These are phyloP conservation scores for Coemansia sp. DNA, from an alignment of 192 early-diverging fungal species.

Conservation along the genomic window DNA sequence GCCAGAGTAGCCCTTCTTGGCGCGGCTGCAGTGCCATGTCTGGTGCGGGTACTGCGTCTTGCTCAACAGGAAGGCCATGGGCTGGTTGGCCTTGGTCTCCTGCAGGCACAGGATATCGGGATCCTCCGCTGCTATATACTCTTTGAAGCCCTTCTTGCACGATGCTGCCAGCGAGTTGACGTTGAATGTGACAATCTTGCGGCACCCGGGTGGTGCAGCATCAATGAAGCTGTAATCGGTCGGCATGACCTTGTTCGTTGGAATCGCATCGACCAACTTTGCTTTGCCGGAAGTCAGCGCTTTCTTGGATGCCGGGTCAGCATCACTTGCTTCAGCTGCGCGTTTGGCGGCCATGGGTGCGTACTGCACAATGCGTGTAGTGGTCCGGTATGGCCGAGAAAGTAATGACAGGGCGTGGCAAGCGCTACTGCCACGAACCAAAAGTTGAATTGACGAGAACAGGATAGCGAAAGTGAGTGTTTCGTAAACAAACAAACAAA, in stretches of 20 bases:
- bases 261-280: slow-evolving; percentile 9
- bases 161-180: slow-evolving; percentile 71
- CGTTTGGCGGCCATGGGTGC: slow-evolving; percentile 29
- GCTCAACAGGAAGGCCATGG: slow-evolving; percentile 58
- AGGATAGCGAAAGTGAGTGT: too few relatives aligned
- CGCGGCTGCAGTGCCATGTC: slow-evolving; percentile 61
- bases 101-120: slow-evolving; percentile 82
- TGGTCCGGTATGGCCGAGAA: not conserved
- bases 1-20: slow-evolving; percentile 81
- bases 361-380: not conserved
- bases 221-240: slow-evolving; percentile 56
- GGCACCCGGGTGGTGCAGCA: slow-evolving; percentile 47
- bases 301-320: slow-evolving; percentile 14
- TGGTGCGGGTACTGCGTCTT: slow-evolving; percentile 66
- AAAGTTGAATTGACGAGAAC: not conserved
- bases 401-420: not conserved
- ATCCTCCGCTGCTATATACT: slow-evolving; percentile 71
- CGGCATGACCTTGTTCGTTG: slow-evolving; percentile 68
- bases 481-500: not conserved
- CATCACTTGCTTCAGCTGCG: slow-evolving; percentile 4
- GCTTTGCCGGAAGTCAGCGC: not conserved
- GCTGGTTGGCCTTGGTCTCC: slow-evolving; percentile 81
- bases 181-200: slow-evolving; percentile 76
- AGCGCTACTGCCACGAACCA: not conserved
- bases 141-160: slow-evolving; percentile 77